Conservation (phyloP, 768 basidiomycete species). For the Lactarius hatsudake region DNA sequence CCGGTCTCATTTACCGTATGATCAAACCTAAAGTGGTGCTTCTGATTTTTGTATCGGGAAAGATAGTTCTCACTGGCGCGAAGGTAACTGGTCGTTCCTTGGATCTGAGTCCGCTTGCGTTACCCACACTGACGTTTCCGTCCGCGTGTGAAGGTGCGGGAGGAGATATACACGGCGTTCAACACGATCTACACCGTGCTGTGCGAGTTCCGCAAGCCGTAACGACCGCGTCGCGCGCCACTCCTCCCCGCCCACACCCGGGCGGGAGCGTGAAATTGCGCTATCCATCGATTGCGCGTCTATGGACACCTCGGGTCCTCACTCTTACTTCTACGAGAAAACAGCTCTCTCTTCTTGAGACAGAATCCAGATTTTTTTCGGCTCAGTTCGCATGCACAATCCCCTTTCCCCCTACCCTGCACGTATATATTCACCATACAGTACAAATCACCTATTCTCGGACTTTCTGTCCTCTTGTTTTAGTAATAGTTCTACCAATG, state of each 20-base stretch:
- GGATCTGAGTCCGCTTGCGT: background rate
- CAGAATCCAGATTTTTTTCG: conserved; percentile 12
- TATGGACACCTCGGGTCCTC: conserved; percentile 10
- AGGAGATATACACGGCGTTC: conserved; percentile 99
- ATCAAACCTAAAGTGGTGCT: conserved; percentile 99
- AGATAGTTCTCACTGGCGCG: conserved; percentile 97
- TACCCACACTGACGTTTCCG: conserved; percentile 40
- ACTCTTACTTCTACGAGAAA: conserved; percentile 1
- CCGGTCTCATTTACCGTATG: conserved; percentile 99
- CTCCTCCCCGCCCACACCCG: conserved; percentile 21
- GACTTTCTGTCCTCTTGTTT: conserved; percentile 19
- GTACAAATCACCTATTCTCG: conserved; percentile 20
- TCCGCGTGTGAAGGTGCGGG: conserved; percentile 69
- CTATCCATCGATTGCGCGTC: background rate
- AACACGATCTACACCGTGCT: conserved; percentile 99
- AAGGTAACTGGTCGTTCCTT: conserved; percentile 62
- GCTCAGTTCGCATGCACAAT: conserved; percentile 7
- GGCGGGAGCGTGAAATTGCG: conserved; percentile 11
- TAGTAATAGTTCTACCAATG: conserved; percentile 25
- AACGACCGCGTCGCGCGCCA: conserved; percentile 26
- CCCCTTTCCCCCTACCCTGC: conserved; percentile 19
- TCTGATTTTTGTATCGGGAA: conserved; percentile 97
- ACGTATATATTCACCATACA: conserved; percentile 27
- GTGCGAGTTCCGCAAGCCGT: conserved; percentile 91
- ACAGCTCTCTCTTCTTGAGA: conserved; percentile 1